A percentile compares a stretch with the other conserved stretches of the same genome.
Conservation (phyloP, 2,329 filamentous ascomycete species). For the Ascochyta fabae region DNA sequence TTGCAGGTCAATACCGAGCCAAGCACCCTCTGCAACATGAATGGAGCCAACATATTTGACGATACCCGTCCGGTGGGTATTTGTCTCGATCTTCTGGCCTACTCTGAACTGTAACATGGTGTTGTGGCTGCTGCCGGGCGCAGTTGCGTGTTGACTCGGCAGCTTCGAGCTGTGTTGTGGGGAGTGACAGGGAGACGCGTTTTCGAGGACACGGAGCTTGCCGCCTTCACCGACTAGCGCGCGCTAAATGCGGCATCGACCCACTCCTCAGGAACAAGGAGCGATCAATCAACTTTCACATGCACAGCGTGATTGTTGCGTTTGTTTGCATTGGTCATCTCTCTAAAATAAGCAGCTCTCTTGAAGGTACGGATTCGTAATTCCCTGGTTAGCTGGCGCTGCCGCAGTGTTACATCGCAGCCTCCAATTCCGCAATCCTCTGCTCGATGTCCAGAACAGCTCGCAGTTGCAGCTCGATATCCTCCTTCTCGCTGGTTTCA, state of each 20-base stretch:
- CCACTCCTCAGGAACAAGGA: neutral
- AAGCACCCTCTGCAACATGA: slow-evolving; percentile 81
- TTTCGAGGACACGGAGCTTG: slow-evolving; percentile 11
- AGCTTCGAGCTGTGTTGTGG: slow-evolving; percentile 16
- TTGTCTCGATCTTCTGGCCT: slow-evolving; percentile 80
- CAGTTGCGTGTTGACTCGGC: slow-evolving; percentile 17
- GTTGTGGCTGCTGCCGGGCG: slow-evolving; percentile 11
- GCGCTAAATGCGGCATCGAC: neutral
- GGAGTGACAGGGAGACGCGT: slow-evolving; percentile 12
- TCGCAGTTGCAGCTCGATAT: slow-evolving; percentile 82
- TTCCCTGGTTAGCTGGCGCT: neutral
- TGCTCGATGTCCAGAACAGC: slow-evolving; percentile 88
- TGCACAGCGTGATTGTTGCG: neutral
- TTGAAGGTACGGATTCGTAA: neutral
- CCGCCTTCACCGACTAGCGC: slow-evolving; percentile 13
- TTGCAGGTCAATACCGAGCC: slow-evolving; percentile 88
- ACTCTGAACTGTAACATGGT: slow-evolving; percentile 40
- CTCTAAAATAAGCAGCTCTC: neutral
- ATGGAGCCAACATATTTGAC: slow-evolving; percentile 84
- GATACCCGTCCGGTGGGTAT: slow-evolving; percentile 75
- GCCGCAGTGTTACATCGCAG: slow-evolving; percentile 10
- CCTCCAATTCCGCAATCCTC: slow-evolving; percentile 77
- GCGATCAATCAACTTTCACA: neutral
- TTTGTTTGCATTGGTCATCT: too few species aligned
- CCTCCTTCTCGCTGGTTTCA: slow-evolving; percentile 77